Base-by-base conservation (phyloP, 805 yeast genomes). In the Suhomyces kilbournensis region DNA sequence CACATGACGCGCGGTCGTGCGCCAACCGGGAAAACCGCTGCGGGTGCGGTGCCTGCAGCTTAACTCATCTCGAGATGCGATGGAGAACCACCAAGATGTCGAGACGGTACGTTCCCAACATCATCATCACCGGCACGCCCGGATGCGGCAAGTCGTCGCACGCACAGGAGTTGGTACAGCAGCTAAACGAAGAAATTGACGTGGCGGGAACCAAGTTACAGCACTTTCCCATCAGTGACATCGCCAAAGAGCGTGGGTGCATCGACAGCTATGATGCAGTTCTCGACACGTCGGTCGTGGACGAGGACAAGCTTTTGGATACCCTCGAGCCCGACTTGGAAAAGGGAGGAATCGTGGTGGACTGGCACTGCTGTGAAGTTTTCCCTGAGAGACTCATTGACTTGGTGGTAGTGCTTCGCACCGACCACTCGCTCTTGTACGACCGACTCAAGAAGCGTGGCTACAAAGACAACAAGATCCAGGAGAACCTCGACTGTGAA, bases 321-420 rank as follows among this genome's bases (percentile, higher is more conserved):
- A 81, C 82, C 22, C 69, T 94, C 47, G 97, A 92, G 67, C 85
- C 86, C 6, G 80, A 86, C 39, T 74, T 92, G 47, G 86, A 86
- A 49, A 75, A 82, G 56, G 99, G 99, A n/a, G 96, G 96, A 1
- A 77, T 79, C n/a, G 75, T 94, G 7, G 78, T 94, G 10, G 99
- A 94, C 69, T 94, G 99, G 99, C 99, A 94, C 67, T 94, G 93
- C 44, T 90, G 96, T 70, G 99, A 94, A 63, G 82, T 90, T 19
- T 93, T 94, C 65, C 98, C 98, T 1, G 98, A 91, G 65, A 75
- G 96, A 59, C 80, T 90, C 66, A 88, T 94, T 48, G 99, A 94
- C 68, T 76, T 94, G 56, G 98, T 94, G 5, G 87, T 91, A 39
- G 99, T 94, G 1, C 76, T 94, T 51, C 78, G 92, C 57, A 85